A percentile compares a stretch with the other conserved stretches of the same genome.
Evolutionary conservation across 2,329 filamentous ascomycete genomes (phyloP).

Genomic region (Trichoderma koningiopsis): DNA sequence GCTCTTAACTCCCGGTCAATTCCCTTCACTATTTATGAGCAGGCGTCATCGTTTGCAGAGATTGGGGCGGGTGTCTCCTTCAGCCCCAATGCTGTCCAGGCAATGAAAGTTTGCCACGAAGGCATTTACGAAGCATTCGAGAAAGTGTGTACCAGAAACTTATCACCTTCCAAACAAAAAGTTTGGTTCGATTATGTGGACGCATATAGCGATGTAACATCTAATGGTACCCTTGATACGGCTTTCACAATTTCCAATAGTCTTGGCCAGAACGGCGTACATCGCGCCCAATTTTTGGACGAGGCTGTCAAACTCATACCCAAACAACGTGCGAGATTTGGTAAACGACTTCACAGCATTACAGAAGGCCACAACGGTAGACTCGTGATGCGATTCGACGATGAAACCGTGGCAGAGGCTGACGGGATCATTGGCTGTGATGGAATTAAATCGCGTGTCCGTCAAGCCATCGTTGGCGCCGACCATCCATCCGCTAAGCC

Average conservation of each 20-base stretch:
- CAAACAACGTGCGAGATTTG: slow-evolving; percentile 36
- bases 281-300: slow-evolving; percentile 44
- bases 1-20: slow-evolving; percentile 48
- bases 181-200: slow-evolving; percentile 6
- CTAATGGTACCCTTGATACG: not conserved
- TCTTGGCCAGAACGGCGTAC: not conserved
- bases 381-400: slow-evolving; percentile 40
- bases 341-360: slow-evolving; percentile 41
- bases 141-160: not conserved
- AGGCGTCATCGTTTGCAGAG: slow-evolving; percentile 45
- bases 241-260: slow-evolving; percentile 1
- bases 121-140: slow-evolving; percentile 4
- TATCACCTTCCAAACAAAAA: not conserved
- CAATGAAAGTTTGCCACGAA: slow-evolving; percentile 36
- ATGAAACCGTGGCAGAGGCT: slow-evolving; percentile 43
- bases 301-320: slow-evolving; percentile 45
- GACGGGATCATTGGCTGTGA: slow-evolving; percentile 19
- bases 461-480: slow-evolving; percentile 7
- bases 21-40: slow-evolving; percentile 51
- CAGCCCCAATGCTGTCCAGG: slow-evolving; percentile 41
- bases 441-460: slow-evolving; percentile 24
- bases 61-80: slow-evolving; percentile 54
- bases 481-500: slow-evolving; percentile 6
- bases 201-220: not conserved
- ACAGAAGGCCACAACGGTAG: slow-evolving; percentile 32